Evolutionary conservation across 179 eudicot genomes (phyloP), one percentile per base, ranked within the genome.

Genomic region (Amaranthus tricolor): DNA sequence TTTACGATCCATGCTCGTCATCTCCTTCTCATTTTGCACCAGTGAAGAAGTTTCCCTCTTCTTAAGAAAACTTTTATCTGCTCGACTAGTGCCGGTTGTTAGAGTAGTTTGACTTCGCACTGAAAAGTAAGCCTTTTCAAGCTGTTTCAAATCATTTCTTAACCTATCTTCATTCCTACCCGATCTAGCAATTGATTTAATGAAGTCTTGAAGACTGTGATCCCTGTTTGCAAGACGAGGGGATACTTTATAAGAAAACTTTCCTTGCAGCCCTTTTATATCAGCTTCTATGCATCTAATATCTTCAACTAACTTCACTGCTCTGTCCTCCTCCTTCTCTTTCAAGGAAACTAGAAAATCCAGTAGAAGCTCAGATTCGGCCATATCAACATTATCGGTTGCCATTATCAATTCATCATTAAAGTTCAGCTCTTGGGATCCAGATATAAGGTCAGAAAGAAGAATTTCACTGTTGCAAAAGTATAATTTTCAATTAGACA

Each of bases 101-200:
- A 9, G 69, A 55, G 72, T 66, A 71, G 69, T 57, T 67, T 54
- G 73, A 58, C 80, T 55, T 77, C 79, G 77, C 85, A 82, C 55
- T 12, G 83, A 82, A 76, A 82, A 84, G 82, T 84, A 84, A 50
- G 85, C 87, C 55, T 74, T 82, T 77, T 82, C 85, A 77, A 84
- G 85, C 81, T 82, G 85, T 20, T 69, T 62, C 76, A 84, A 65
- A 68, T 76, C 74, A 6, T 72, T 68, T 5, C 20, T 69, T 62
- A 79, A 77, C 57, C 78, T 79, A 55, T 72, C 75, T 60, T 82
- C 83, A 49, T 66, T 76, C 47, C 63, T 66, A 71, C 75, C 55
- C 16, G 83, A 56, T 71, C 53, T 73, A 68, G 79, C 49, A 56
- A 62, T 79, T 14, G 76, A 51, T 59, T 63, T 66, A 14, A 77